Base-by-base conservation (phyloP, 2,329 filamentous ascomycete genomes). In the Trichophyton schoenleinii region DNA sequence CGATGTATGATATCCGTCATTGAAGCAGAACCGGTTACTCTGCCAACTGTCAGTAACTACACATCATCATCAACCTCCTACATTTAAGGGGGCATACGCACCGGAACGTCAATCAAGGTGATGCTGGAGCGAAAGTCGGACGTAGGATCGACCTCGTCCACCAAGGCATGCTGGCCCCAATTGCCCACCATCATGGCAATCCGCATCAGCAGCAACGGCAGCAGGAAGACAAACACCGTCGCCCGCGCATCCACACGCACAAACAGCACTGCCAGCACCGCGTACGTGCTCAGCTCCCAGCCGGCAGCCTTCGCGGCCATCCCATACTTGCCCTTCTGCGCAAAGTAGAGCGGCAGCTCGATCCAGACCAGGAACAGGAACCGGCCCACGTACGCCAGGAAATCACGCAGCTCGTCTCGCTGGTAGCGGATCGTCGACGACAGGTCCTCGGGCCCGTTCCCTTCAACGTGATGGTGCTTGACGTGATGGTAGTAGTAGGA, bases 401-500 rank as follows among this genome's bases (percentile, higher is more conserved):
- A 89, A 69, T 89, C 77, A 64, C 74, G 74, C 1, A 84, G 63
- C 60, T 82, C 81, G 70, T 92, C 88, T 4, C 88, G 81, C 70
- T 91, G 87, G 71, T 88, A 91, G 13, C 86, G 81, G 42, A 92
- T 81, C 0, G 88, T 92, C 0, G 87, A 87, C 0, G 85, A 89
- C 0, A 91, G 78, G 68, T 92, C 88, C 55, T 86, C 80, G 0
- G 87, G 87, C 0, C 88, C 88, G 67, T 92, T 92, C 64, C 84
- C 86, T 73, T 91, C 88, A 61, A 91, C 84, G 66, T 92, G 88
- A 69, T 92, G 88, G 69, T 91, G 87, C 77, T 92, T 92, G 69
- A 91, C 87, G 68, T 92, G 88, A 70, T 92, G 88, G 69, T 90
- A 91, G 71, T 82, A 92, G 74, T 92, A 92, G 1, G 85, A 86